Evolutionary conservation across 805 yeast genomes (phyloP), one percentile per base, ranked within the genome.

Genomic region (Kazachstania martiniae): DNA sequence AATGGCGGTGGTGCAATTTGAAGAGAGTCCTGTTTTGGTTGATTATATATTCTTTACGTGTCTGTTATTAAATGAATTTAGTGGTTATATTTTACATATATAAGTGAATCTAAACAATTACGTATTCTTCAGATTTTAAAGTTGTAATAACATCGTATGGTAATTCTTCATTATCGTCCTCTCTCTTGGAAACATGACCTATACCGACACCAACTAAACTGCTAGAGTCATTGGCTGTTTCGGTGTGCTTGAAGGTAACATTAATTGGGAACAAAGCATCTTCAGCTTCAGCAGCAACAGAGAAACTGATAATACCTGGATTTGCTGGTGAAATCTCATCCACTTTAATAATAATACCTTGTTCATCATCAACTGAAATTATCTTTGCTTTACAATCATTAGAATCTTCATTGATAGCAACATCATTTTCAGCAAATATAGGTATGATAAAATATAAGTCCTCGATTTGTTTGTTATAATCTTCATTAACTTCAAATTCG

Each of bases 221-320:
- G 21, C 32, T 27, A 18, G 8, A 8, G 9, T 19, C 13, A 9
- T 8, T n/a, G 13, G 6, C 21, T 10, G 9, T 19, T 19, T 38
- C 38, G 5, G 77, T 73, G 19, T 14, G 15, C 7, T 27, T 27
- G n/a, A 86, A 83, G 31, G 65, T 59, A 25, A 86, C 70, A 47
- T 75, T 75, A 66, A 89, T 74, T 39, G 98, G 98, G 81, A 86
- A 89, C 47, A 89, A 64, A 9, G 74, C 68, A 40, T 86, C 94
- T 58, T 89, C 96, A 41, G 71, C 74, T 25, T 68, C 77, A 13
- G 77, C 80, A 42, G 77, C 79, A 37, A 84, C 73, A 7, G 77
- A 56, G 52, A 91, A 77, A 53, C 83, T 94, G 55, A 91, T 77
- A 27, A 83, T 75, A 28, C 87, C 95, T 17, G 70, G 64, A 4